phyloP scores from a whole-genome alignment of 257 asterid species.

The Parsonsia alboflavescens region DNA sequence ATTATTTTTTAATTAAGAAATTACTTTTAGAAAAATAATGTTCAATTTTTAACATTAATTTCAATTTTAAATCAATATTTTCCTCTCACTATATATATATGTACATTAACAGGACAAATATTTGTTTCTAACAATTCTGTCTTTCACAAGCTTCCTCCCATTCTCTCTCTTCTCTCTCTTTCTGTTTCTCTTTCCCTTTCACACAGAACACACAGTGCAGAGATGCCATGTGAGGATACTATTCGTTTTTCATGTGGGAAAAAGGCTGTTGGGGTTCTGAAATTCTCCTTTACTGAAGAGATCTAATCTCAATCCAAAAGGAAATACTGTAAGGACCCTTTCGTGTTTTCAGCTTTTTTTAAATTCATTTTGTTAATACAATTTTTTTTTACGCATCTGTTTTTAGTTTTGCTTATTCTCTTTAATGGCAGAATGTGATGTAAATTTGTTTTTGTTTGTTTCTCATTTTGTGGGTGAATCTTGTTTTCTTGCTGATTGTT shows the following conservation, averaged over 20 bases:
- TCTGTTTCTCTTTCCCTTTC: neutral
- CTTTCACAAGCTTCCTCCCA: neutral
- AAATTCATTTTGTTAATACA: neutral
- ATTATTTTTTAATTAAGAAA: too few relatives aligned
- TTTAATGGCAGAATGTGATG: neutral
- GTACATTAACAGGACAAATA: neutral
- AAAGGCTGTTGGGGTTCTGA: neutral
- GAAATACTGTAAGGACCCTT: neutral
- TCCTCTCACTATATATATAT: too few relatives aligned
- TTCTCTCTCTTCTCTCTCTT: neutral
- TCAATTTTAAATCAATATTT: too few relatives aligned
- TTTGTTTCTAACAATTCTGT: neutral
- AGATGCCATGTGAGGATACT: slow-evolving; percentile 6
- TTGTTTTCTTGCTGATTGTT: neutral
- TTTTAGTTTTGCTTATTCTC: neutral
- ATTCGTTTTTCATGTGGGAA: slow-evolving; percentile 7
- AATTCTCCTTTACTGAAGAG: slow-evolving; percentile 1
- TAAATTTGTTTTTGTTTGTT: neutral
- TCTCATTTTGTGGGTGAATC: neutral
- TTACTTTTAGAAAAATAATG: too few relatives aligned
- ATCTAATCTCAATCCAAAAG: slow-evolving; percentile 5
- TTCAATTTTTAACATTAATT: too few relatives aligned
- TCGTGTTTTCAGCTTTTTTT: too few relatives aligned
- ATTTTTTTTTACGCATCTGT: neutral
- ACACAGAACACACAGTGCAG: neutral